Evolutionary conservation across 306 rosid genomes (phyloP).

Genomic region (Vicia sativa): DNA sequence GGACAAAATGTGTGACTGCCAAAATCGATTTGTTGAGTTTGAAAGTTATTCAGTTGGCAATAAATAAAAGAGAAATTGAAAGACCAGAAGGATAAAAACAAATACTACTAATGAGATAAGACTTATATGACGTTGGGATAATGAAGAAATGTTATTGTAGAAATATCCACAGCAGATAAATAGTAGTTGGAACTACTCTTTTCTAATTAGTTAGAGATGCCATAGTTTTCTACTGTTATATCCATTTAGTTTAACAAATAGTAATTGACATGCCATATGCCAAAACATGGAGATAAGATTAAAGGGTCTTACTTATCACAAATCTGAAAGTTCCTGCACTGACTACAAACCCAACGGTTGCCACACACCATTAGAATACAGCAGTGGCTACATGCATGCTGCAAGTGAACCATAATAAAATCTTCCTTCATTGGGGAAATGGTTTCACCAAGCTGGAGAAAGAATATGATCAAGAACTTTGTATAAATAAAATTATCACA

Average conservation of each 20-base stretch:
- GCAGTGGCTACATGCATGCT: constrained; percentile 80
- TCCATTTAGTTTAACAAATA: neutral
- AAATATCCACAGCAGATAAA: constrained; percentile 21
- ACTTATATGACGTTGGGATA: neutral
- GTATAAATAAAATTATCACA: constrained; percentile 26
- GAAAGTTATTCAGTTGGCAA: constrained; percentile 8
- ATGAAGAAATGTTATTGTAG: constrained; percentile 5
- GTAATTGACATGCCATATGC: neutral
- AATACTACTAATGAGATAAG: constrained; percentile 8
- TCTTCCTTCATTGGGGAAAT: constrained; percentile 98
- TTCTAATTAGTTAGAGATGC: neutral
- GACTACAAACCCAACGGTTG: constrained; percentile 83
- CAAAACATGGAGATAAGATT: constrained; percentile 28
- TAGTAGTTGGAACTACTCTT: neutral
- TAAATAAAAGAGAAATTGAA: constrained; percentile 1
- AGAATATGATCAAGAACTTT: constrained; percentile 34
- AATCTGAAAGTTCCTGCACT: constrained; percentile 91
- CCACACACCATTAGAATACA: constrained; percentile 88
- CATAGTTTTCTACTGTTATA: neutral
- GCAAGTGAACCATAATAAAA: constrained; percentile 97
- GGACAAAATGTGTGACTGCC: constrained; percentile 24
- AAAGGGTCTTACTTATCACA: constrained; percentile 77
- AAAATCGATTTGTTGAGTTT: constrained; percentile 3
- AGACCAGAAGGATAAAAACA: constrained; percentile 11
- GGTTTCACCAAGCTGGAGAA: constrained; percentile 93